Evolutionary conservation across 306 rosid genomes (phyloP).

Genomic region (Ormosia emarginata): DNA sequence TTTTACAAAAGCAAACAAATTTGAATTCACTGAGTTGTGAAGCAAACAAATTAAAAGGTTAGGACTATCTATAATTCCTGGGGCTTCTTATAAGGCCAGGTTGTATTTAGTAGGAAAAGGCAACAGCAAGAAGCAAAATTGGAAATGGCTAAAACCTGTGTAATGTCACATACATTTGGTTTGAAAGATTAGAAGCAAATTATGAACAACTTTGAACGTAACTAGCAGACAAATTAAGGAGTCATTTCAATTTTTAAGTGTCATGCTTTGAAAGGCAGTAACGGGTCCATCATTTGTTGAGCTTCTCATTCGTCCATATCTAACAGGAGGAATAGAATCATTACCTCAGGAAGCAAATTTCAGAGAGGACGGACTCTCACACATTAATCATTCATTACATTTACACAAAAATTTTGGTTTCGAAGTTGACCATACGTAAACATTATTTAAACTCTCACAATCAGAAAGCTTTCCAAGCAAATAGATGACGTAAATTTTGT

Average conservation of each 20-base stretch:
- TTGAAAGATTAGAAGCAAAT: not conserved
- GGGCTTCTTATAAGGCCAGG: not conserved
- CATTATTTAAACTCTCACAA: not conserved
- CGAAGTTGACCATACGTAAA: not conserved
- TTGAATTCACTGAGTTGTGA: slow-evolving; percentile 13
- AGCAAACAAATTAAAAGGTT: not conserved
- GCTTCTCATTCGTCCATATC: slow-evolving; percentile 23
- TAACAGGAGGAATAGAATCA: not conserved
- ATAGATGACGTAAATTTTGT: not conserved
- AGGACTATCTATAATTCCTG: not conserved
- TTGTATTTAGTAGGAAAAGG: not conserved
- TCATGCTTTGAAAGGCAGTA: not conserved
- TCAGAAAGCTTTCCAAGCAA: not conserved
- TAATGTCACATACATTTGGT: not conserved
- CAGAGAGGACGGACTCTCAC: not conserved
- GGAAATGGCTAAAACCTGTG: not conserved
- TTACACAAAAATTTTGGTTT: not conserved
- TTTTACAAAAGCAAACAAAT: slow-evolving; percentile 24
- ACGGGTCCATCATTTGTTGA: not conserved
- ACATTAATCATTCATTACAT: not conserved
- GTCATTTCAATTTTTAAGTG: not conserved
- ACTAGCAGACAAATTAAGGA: not conserved
- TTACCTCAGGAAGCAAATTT: not conserved
- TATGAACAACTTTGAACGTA: not conserved
- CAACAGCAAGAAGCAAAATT: not conserved